Evolutionary conservation across 768 basidiomycete genomes (phyloP), one percentile per base, ranked within the genome.

Genomic region (Pleurotus citrinopileatus): DNA sequence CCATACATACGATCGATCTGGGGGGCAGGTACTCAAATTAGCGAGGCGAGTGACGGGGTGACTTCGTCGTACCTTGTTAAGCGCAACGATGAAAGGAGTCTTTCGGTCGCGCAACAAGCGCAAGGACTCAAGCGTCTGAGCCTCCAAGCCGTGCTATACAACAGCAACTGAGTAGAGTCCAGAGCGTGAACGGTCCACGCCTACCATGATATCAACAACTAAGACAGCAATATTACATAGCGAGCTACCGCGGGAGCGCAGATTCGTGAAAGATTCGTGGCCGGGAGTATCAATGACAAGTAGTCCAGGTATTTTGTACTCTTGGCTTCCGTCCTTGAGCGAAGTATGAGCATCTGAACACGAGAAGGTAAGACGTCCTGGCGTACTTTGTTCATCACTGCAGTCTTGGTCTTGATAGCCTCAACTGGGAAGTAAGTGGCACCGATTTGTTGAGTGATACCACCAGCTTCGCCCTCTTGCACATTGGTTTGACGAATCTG

Each of bases 401-500:
- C 77, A 4, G 97, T 98, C 79, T 98, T 98, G 36, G 81, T 82
- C 72, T 86, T 84, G 70, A 99, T 97, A 5, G 96, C 95, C 4
- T 93, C 90, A 27, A 89, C 87, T 29, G 97, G 97, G 84, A 99
- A 98, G 77, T 95, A 99, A 0, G 97, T 98, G 19, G 97, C 97
- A 78, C 97, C 97, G 60, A 99, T 99, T 69, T 99, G 97, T 70
- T 98, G 97, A 0, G 97, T 99, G 69, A 99, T 99, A 74, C 97
- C 97, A 60, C 97, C 97, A 2, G 97, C 97, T 81, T 99, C 97
- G 52, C 97, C 97, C 67, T 98, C 97, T 71, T 98, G 95, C 19
- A 99, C 97, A 61, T 98, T 98, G 3, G 96, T 98, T 87, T 98
- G 96, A 61, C 97, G 94, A 67, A 99, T 99, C 94, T 97, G 59